Percentiles rank a stretch among this genome's conserved stretches.
These are phyloP conservation scores for Amanita fuliginea DNA, from an alignment of 768 basidiomycete species.

Conservation along the genomic window DNA sequence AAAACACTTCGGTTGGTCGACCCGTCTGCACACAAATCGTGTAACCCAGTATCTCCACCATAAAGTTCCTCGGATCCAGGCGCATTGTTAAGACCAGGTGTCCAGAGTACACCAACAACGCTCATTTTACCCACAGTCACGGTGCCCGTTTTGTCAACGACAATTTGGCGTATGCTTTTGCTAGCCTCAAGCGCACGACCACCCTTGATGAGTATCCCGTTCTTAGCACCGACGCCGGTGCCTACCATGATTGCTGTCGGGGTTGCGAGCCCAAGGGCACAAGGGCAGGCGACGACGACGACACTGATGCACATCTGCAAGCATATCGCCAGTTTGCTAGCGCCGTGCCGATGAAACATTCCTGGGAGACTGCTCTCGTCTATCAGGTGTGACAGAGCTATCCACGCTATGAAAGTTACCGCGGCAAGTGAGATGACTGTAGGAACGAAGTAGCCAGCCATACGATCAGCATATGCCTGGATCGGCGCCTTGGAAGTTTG, in stretches of 20 bases:
- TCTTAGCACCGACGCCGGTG: conserved; percentile 92
- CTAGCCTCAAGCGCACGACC: conserved; percentile 91
- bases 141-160: conserved; percentile 97
- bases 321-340: conserved; percentile 82
- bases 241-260: conserved; percentile 99
- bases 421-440: conserved; percentile 74
- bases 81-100: conserved; percentile 19
- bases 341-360: conserved; percentile 79
- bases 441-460: conserved; percentile 95
- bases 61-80: conserved; percentile 26
- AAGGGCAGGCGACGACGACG: conserved; percentile 96
- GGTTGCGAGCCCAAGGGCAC: conserved; percentile 90
- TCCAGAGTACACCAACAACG: conserved; percentile 74
- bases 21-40: conserved; percentile 49
- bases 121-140: conserved; percentile 91
- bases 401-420: conserved; percentile 79
- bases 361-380: conserved; percentile 52
- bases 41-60: conserved; percentile 30
- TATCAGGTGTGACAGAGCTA: conserved; percentile 54
- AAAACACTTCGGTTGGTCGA: conserved; percentile 46
- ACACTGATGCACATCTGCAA: conserved; percentile 97
- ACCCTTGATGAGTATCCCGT: conserved; percentile 97
- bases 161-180: conserved; percentile 66
- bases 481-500: conserved; percentile 98
- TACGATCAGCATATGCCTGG: conserved; percentile 89